A percentile compares a stretch with the other conserved stretches of the same genome.
Evolutionary conservation across 768 basidiomycete genomes (phyloP).

Genomic region (Pisolithus microcarpus): DNA sequence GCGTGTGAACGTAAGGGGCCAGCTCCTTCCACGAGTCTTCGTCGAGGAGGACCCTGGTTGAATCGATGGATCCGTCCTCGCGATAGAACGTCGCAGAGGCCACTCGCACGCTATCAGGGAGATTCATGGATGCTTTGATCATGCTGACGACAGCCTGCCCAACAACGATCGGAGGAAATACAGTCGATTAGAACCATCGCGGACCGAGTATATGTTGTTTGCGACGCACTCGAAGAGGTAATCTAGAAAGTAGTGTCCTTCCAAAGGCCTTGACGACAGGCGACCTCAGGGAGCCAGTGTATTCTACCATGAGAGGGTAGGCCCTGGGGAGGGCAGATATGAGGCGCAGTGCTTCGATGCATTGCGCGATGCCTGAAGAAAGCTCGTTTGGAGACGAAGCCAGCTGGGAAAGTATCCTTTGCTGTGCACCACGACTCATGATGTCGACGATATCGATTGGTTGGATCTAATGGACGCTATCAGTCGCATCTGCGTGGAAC

Average conservation of each 20-base stretch:
- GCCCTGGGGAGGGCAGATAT: conserved; percentile 23
- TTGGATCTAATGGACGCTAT: neutral
- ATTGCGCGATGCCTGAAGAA: conserved; percentile 26
- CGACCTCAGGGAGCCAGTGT: conserved; percentile 8
- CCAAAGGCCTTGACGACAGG: conserved; percentile 23
- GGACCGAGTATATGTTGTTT: neutral
- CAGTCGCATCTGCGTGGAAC: neutral
- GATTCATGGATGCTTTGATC: conserved; percentile 17
- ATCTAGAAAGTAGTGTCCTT: conserved; percentile 24
- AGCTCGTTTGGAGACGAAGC: conserved; percentile 27
- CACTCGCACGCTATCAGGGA: conserved; percentile 16
- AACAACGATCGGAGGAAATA: neutral
- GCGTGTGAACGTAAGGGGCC: conserved; percentile 23
- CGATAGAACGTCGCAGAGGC: conserved; percentile 22
- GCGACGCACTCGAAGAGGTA: conserved; percentile 25
- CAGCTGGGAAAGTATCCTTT: conserved; percentile 25
- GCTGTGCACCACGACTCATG: conserved; percentile 5
- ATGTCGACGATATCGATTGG: conserved; percentile 18
- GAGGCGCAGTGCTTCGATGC: conserved; percentile 28
- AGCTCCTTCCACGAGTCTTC: conserved; percentile 29
- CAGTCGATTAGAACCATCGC: neutral
- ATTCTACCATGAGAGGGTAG: conserved; percentile 23
- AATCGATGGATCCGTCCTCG: conserved; percentile 25
- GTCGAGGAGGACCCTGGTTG: conserved; percentile 17
- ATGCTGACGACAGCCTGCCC: conserved; percentile 19